Evolutionary conservation across 192 early-diverging fungal species (phyloP), one percentile per base, ranked within the genome.

Genomic region (Allomyces javanicus): DNA sequence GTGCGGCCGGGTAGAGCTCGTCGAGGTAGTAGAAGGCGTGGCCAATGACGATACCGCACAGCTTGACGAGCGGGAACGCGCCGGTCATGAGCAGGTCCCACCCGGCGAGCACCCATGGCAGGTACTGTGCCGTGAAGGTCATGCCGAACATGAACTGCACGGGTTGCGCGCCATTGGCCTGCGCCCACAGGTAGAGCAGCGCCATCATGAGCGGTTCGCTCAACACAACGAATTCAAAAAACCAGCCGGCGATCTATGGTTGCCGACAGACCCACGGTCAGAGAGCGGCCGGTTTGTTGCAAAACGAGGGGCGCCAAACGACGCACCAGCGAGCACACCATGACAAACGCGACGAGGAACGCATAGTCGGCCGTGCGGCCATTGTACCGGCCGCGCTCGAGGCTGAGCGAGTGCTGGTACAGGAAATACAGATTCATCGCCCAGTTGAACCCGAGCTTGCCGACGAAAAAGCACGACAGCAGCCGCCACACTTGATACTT

Each of bases 81-180:
- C 75, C 73, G 33, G 73, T 72, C 19, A 72, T 61, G 44, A 87
- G 55, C 26, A 77, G 81, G 62, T 83, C 82, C 70, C 80, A 71
- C 14, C 69, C 78, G 23, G 88, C 68, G 44, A 86, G 69, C 14
- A 78, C 90, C 75, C 81, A 87, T 10, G 92, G 92, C 67, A 94
- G 76, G 73, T 87, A 92, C 45, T 80, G 65, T 0, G 85, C 87
- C 72, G 83, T 66, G 68, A 92, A 89, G 63, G 70, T 74, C 44
- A 90, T 65, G 9, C 88, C 90, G 72, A 90, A 84, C 67, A 88
- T 75, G 71, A 92, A 90, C 9, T 69, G 76, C 5, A 92, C 86
- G 4, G 26, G 26, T 4, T 26, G 26, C 26, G 26, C 26, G 26
- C 26, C 26, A 26, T 26, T 26, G 26, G 76, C 71, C 64, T 82